phyloP scores from a whole-genome alignment of 345 rosid species.

The Arabis alpina region DNA sequence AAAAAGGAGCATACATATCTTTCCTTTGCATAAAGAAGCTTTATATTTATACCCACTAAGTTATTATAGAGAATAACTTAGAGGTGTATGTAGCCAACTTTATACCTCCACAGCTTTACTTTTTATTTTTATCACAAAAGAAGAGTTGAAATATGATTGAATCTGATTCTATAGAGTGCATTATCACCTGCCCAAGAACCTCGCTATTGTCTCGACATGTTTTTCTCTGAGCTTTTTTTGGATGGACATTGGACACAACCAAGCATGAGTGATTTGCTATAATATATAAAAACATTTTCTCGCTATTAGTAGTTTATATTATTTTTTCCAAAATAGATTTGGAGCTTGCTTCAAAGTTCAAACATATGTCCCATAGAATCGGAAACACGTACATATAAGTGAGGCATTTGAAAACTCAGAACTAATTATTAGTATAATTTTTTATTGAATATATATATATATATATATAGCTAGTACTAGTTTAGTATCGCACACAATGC shows the following conservation, averaged over 20 bases:
- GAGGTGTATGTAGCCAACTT: constrained; percentile 38
- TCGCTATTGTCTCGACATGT: constrained; percentile 45
- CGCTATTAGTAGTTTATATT: background rate
- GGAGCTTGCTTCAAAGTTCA: background rate
- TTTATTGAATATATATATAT: too few relatives aligned
- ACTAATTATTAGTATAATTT: background rate
- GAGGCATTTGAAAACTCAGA: background rate
- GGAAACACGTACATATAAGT: background rate
- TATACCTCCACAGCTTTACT: constrained; percentile 31
- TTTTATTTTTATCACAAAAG: constrained; percentile 20
- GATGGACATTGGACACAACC: constrained; percentile 37
- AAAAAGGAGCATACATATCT: constrained; percentile 50
- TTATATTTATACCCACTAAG: constrained; percentile 63
- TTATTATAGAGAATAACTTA: constrained; percentile 50
- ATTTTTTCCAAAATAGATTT: background rate
- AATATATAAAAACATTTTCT: constrained; percentile 2
- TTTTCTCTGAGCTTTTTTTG: constrained; percentile 23
- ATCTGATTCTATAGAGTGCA: constrained; percentile 46
- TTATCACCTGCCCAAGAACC: constrained; percentile 42
- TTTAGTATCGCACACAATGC: too few relatives aligned
- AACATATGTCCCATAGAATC: background rate
- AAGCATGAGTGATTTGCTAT: constrained; percentile 20
- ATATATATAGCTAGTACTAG: too few relatives aligned
- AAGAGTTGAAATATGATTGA: constrained; percentile 42
- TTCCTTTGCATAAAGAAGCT: constrained; percentile 67